These are phyloP conservation scores for Furculomyces boomerangus DNA, from an alignment of 371 early-diverging fungal genomes.

Conservation along the genomic window DNA sequence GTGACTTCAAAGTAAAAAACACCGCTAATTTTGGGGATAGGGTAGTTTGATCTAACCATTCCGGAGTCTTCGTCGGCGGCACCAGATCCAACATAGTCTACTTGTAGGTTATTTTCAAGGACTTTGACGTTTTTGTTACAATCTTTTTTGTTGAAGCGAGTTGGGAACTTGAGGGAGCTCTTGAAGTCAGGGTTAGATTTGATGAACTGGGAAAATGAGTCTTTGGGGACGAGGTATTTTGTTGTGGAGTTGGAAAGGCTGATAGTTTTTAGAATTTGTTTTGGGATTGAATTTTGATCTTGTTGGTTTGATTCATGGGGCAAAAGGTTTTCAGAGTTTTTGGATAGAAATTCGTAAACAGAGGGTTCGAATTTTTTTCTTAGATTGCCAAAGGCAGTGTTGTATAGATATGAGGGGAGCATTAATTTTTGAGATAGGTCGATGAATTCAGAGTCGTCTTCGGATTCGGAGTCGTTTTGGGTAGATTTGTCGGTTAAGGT, in stretches of 20 bases:
- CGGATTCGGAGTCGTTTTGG: too few species aligned
- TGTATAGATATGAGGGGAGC: not conserved
- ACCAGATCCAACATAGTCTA: conserved; percentile 43
- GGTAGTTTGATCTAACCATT: conserved; percentile 55
- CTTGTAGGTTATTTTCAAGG: conserved; percentile 5
- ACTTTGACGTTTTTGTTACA: conserved; percentile 13
- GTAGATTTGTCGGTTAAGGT: too few species aligned
- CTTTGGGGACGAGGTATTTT: not conserved
- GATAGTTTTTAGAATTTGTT: not conserved
- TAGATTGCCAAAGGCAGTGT: not conserved
- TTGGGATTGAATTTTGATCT: not conserved
- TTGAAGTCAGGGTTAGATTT: not conserved
- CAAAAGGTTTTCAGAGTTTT: not conserved
- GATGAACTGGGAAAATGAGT: not conserved
- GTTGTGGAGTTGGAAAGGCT: not conserved
- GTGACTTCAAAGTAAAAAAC: conserved; percentile 80
- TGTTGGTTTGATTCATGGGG: not conserved
- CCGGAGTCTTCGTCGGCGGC: conserved; percentile 64
- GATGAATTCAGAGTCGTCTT: not conserved
- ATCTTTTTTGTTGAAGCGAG: conserved; percentile 3
- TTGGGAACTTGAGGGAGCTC: conserved; percentile 3
- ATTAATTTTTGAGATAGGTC: not conserved
- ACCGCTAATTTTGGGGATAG: conserved; percentile 74
- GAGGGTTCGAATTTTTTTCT: not conserved
- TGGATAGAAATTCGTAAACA: not conserved